Conservation (phyloP, 257 asterid species). For the Coffea eugenioides region DNA sequence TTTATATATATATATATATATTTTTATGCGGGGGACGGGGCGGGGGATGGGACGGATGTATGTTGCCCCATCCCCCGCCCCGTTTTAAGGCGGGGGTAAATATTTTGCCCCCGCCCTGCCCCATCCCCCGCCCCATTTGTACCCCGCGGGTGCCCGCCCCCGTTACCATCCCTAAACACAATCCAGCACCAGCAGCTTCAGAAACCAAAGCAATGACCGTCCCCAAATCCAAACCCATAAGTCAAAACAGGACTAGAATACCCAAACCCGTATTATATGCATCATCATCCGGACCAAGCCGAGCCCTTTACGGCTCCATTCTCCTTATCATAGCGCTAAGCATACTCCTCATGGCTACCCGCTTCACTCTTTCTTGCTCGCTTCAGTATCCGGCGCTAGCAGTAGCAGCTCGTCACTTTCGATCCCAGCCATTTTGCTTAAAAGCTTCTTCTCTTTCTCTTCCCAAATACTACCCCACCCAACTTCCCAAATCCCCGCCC, state of each 20-base stretch:
- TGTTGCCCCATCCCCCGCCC: too few species aligned
- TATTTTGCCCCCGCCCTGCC: too few species aligned
- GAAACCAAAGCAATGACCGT: neutral
- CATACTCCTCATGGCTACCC: conserved; percentile 29
- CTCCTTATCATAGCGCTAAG: conserved; percentile 14
- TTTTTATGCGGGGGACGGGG: too few species aligned
- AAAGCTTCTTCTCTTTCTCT: conserved; percentile 8
- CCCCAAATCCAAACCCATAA: too few species aligned
- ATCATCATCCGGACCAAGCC: neutral
- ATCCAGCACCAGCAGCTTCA: neutral
- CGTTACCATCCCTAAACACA: neutral
- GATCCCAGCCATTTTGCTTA: conserved; percentile 50
- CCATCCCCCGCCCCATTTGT: too few species aligned
- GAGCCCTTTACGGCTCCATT: conserved; percentile 13
- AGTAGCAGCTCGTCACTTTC: neutral
- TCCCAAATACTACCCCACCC: conserved; percentile 31
- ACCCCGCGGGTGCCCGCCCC: too few species aligned
- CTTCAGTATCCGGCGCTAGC: neutral
- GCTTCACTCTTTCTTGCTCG: conserved; percentile 25
- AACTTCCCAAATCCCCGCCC: conserved; percentile 45
- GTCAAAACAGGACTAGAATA: neutral
- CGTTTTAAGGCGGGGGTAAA: too few species aligned
- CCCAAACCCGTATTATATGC: neutral
- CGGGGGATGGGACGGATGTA: too few species aligned
- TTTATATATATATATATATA: too few species aligned